Conservation (phyloP, 2,329 filamentous ascomycete genomes). For the Sporothrix brasiliensis region DNA sequence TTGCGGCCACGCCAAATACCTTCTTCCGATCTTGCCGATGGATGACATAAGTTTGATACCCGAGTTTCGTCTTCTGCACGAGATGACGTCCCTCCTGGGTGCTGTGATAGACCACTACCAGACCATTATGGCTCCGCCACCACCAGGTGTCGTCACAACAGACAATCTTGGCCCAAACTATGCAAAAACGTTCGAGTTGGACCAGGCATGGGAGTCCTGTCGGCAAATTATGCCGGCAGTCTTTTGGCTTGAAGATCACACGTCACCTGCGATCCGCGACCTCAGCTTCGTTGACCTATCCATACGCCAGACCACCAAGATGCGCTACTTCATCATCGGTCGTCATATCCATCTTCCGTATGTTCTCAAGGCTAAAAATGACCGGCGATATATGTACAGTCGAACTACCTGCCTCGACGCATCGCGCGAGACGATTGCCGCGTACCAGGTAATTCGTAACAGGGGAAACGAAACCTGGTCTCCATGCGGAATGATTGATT, state of each 20-base stretch:
- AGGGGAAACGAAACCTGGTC: neutral
- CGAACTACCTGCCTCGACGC: conserved; percentile 17
- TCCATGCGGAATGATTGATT: conserved; percentile 21
- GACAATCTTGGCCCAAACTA: conserved; percentile 38
- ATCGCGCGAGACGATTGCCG: neutral
- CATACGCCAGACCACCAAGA: conserved; percentile 26
- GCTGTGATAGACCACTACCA: conserved; percentile 27
- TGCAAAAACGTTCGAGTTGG: conserved; percentile 46
- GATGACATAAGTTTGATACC: neutral
- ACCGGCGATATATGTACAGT: conserved; percentile 1
- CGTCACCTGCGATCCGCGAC: neutral
- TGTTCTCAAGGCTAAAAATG: conserved; percentile 8
- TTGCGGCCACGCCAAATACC: conserved; percentile 37
- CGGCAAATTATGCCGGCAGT: conserved; percentile 23
- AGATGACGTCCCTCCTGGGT: conserved; percentile 35
- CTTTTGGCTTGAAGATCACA: conserved; percentile 26
- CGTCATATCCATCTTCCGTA: conserved; percentile 33
- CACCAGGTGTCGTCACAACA: neutral
- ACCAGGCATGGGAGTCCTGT: conserved; percentile 45
- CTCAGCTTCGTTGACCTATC: conserved; percentile 5
- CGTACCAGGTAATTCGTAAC: neutral
- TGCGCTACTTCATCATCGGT: conserved; percentile 26
- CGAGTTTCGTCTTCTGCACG: conserved; percentile 25
- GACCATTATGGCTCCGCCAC: neutral
- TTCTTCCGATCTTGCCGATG: neutral